Conservation (phyloP, 257 asterid genomes). For the Solanum sitiens region DNA sequence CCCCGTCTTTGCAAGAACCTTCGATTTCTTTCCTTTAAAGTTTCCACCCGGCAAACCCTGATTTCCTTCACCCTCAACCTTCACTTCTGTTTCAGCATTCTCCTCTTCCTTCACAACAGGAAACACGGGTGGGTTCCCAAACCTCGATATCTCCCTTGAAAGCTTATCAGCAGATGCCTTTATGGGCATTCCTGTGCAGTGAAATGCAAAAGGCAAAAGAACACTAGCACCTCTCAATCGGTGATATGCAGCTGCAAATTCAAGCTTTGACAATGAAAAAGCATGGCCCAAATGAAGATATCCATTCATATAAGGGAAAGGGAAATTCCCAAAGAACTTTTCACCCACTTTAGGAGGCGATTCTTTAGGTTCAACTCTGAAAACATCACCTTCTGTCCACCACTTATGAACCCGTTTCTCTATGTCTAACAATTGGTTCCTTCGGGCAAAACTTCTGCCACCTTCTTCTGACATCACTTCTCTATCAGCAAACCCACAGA, state of each 20-base stretch:
- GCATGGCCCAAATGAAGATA: conserved; percentile 90
- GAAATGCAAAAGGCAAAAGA: conserved; percentile 82
- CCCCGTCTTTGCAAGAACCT: conserved; percentile 77
- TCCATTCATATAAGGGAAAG: conserved; percentile 94
- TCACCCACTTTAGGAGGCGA: conserved; percentile 59
- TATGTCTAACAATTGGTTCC: conserved; percentile 46
- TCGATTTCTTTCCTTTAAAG: conserved; percentile 88
- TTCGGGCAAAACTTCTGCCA: conserved; percentile 58
- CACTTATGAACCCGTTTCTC: conserved; percentile 50
- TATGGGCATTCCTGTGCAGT: conserved; percentile 95
- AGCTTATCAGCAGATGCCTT: conserved; percentile 96
- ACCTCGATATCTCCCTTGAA: conserved; percentile 48
- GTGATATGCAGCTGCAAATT: conserved; percentile 88
- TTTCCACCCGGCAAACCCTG: conserved; percentile 54
- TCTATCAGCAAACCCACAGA: conserved; percentile 23
- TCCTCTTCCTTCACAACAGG: conserved; percentile 58
- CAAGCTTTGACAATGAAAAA: conserved; percentile 78
- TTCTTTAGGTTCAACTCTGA: conserved; percentile 57
- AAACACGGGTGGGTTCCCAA: conserved; percentile 80
- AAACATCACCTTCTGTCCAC: conserved; percentile 73
- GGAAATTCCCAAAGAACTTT: conserved; percentile 83
- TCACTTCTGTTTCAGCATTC: conserved; percentile 28
- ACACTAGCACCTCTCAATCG: conserved; percentile 82
- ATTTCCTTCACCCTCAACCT: conserved; percentile 37
- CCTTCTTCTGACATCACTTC: conserved; percentile 58